phyloP scores from a whole-genome alignment of 2,329 filamentous ascomycete genomes.

The Cadophora sp. region DNA sequence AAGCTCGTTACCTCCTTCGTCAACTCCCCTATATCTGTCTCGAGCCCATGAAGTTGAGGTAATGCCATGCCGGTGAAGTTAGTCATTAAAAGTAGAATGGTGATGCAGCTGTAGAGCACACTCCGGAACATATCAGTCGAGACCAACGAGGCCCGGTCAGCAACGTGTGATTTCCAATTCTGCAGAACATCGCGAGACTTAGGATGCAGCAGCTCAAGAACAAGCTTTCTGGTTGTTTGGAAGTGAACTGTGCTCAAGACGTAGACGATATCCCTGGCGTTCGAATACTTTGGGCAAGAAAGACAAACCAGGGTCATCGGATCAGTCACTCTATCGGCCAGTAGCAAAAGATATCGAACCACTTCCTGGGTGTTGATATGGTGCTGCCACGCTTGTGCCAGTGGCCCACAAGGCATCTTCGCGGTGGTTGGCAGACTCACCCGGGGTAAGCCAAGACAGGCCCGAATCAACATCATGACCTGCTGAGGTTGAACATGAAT shows the following conservation, averaged over 20 bases:
- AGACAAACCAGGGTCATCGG: conserved; percentile 24
- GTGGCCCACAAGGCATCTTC: conserved; percentile 36
- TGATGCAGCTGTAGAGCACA: conserved; percentile 40
- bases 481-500: conserved; percentile 69
- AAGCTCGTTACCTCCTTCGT: conserved; percentile 35
- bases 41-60: conserved; percentile 33
- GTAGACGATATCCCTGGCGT: conserved; percentile 24
- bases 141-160: conserved; percentile 37
- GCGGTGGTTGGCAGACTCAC: conserved; percentile 23
- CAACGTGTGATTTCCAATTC: conserved; percentile 37
- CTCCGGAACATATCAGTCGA: conserved; percentile 42
- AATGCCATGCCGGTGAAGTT: conserved; percentile 33
- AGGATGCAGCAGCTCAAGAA: conserved; percentile 42
- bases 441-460: conserved; percentile 64
- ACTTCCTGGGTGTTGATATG: conserved; percentile 50
- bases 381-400: conserved; percentile 45
- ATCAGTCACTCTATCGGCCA: conserved; percentile 45
- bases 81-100: conserved; percentile 37
- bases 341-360: conserved; percentile 62
- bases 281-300: conserved; percentile 35
- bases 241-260: conserved; percentile 41
- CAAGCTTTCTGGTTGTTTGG: conserved; percentile 39
- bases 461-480: conserved; percentile 71
- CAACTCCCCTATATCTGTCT: conserved; percentile 30
- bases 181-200: conserved; percentile 41